Percentiles rank a stretch among this genome's conserved stretches.
Evolutionary conservation across 257 asterid genomes (phyloP).

Genomic region (Capsicum rhomboideum): DNA sequence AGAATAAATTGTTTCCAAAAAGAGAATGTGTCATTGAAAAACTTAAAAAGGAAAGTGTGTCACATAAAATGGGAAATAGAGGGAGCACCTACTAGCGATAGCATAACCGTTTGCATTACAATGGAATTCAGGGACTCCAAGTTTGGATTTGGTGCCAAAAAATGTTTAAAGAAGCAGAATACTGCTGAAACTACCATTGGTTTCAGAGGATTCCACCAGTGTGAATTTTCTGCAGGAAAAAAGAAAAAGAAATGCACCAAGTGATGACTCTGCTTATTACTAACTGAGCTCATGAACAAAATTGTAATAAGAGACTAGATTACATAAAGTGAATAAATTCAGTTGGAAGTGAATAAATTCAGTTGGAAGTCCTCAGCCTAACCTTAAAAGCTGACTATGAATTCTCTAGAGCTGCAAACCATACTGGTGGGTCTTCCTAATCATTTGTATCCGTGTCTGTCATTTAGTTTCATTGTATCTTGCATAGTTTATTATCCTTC

Average conservation of each 20-base stretch:
- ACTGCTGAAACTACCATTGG: background rate
- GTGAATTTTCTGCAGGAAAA: background rate
- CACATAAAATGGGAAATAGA: background rate
- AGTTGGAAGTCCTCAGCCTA: background rate
- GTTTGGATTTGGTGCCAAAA: background rate
- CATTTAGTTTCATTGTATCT: background rate
- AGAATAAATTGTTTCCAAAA: background rate
- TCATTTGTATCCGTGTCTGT: background rate
- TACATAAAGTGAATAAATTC: no score
- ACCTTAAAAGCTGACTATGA: background rate
- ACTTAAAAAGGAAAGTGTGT: background rate
- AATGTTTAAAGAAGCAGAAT: background rate
- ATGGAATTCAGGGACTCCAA: background rate
- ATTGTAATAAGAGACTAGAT: background rate
- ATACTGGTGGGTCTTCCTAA: background rate
- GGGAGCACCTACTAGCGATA: background rate
- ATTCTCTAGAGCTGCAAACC: background rate
- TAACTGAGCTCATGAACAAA: background rate
- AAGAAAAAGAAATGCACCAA: background rate
- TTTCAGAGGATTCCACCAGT: background rate
- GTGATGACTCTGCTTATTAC: background rate
- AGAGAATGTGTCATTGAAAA: background rate
- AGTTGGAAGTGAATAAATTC: no score
- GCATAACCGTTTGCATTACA: background rate
- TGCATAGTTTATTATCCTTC: background rate